Evolutionary conservation across 2,329 filamentous ascomycete genomes (phyloP).

Genomic region (Fusarium newnesense): DNA sequence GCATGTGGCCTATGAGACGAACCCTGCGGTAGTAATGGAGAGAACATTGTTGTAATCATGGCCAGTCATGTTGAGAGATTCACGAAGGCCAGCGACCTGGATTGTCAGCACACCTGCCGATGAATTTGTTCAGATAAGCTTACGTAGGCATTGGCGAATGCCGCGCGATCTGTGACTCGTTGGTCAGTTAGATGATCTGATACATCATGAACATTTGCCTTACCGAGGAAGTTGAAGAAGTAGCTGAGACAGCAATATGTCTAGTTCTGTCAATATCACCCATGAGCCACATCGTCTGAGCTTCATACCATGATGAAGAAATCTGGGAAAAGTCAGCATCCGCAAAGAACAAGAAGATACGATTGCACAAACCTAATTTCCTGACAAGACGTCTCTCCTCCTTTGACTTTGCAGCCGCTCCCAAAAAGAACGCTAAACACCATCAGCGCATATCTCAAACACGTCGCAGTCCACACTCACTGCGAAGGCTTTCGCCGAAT

Average conservation of each 20-base stretch:
- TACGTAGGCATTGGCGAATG: constrained; percentile 54
- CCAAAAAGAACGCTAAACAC: constrained; percentile 2
- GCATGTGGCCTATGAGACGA: neutral
- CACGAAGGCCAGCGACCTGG: constrained; percentile 54
- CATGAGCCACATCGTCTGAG: fast-evolving
- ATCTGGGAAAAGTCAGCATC: constrained; percentile 24
- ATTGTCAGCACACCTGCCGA: fast-evolving
- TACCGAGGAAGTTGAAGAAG: constrained; percentile 54
- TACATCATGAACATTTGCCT: fast-evolving
- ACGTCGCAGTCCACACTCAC: neutral
- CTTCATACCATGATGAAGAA: constrained; percentile 47
- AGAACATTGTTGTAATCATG: constrained; percentile 49
- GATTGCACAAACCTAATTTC: constrained; percentile 40
- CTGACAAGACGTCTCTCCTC: constrained; percentile 45
- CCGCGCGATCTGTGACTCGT: constrained; percentile 26
- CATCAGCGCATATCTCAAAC: neutral
- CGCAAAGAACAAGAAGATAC: fast-evolving
- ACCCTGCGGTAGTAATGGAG: constrained; percentile 44
- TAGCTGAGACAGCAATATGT: constrained; percentile 50
- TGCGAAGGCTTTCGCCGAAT: neutral
- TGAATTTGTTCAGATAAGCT: fast-evolving
- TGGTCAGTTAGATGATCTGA: neutral
- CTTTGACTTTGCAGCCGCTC: constrained; percentile 14
- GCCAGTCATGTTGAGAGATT: constrained; percentile 56
- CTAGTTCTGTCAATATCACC: neutral